Evolutionary conservation across 306 rosid genomes (phyloP).

Genomic region (Medicago arabica): DNA sequence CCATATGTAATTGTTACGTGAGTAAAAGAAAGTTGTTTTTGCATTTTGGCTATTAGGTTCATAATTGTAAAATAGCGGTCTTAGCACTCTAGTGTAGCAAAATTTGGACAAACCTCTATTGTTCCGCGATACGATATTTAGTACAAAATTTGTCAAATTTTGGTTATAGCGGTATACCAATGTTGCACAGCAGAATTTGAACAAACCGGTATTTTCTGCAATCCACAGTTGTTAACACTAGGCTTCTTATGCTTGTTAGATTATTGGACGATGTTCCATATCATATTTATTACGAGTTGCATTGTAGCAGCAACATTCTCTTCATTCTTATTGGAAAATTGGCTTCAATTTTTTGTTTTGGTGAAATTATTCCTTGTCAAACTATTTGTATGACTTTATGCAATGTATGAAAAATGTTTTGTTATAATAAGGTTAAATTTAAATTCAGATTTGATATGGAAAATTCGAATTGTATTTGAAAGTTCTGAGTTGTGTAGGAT

Average conservation of each 20-base stretch:
- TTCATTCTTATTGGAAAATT: slow-evolving; percentile 25
- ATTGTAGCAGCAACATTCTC: slow-evolving; percentile 17
- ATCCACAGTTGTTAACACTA: no score
- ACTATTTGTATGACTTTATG: slow-evolving; percentile 22
- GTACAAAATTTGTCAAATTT: background rate
- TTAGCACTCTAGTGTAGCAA: background rate
- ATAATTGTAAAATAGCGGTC: background rate
- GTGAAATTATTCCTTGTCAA: slow-evolving; percentile 30
- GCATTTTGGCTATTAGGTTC: slow-evolving; percentile 20
- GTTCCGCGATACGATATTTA: background rate
- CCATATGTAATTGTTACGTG: background rate
- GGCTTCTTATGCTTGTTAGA: slow-evolving; percentile 10
- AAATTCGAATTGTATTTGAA: slow-evolving; percentile 7
- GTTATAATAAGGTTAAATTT: slow-evolving; percentile 17
- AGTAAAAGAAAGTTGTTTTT: slow-evolving; percentile 4
- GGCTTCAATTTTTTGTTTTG: slow-evolving; percentile 24
- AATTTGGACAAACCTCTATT: background rate
- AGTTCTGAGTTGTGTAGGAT: slow-evolving; percentile 16
- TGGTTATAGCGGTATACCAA: background rate
- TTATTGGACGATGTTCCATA: slow-evolving; percentile 27
- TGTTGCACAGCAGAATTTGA: no score
- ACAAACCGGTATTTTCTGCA: no score
- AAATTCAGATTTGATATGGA: slow-evolving; percentile 15
- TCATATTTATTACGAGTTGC: slow-evolving; percentile 16
- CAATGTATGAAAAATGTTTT: slow-evolving; percentile 22